Conservation (phyloP, 2,329 filamentous ascomycete species). For the Nemania abortiva region DNA sequence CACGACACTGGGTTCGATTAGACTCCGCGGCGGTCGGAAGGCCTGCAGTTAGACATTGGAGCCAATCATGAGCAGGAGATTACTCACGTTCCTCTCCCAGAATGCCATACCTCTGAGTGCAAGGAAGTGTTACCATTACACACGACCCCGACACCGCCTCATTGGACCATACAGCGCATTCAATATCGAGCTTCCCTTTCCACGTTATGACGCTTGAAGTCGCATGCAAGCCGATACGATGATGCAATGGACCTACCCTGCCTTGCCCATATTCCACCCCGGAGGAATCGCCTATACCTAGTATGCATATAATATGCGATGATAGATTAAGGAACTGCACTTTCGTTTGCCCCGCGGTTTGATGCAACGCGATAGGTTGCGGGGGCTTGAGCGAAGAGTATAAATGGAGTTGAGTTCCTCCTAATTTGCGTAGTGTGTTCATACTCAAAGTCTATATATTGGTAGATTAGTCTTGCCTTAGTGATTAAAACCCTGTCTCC, state of each 20-base stretch:
- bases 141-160: conserved; percentile 1
- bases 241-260: conserved; percentile 12
- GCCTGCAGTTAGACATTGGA: conserved; percentile 17
- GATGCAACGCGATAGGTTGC: conserved; percentile 10
- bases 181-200: conserved; percentile 19
- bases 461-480: background rate
- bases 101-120: background rate
- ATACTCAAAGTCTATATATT: background rate
- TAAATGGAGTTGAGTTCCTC: conserved; percentile 22
- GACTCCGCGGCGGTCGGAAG: conserved; percentile 7
- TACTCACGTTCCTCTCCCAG: conserved; percentile 34
- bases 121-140: conserved; percentile 9
- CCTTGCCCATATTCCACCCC: background rate
- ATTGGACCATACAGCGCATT: conserved; percentile 13
- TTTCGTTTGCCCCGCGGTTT: conserved; percentile 6
- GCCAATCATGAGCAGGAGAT: conserved; percentile 31
- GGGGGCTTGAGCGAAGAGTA: conserved; percentile 17
- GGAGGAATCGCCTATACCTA: background rate
- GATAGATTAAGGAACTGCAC: conserved; percentile 7
- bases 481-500: background rate
- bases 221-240: conserved; percentile 6
- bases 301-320: conserved; percentile 5
- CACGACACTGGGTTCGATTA: background rate
- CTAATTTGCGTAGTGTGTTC: background rate
- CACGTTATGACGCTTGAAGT: background rate